Conservation (phyloP, 2,329 filamentous ascomycete genomes). For the Macrophomina phaseolina region DNA sequence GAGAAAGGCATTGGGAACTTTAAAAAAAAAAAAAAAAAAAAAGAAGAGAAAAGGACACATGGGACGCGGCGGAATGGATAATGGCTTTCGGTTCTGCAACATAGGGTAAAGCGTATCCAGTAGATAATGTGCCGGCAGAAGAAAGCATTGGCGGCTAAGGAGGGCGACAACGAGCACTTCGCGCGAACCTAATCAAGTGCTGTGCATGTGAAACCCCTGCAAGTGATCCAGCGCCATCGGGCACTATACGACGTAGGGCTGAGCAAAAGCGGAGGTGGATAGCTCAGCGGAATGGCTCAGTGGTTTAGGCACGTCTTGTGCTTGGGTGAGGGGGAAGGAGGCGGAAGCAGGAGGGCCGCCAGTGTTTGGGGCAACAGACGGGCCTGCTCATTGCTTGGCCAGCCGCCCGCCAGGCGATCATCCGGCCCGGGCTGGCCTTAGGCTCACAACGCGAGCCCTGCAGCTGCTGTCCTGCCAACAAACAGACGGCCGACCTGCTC, state of each 20-base stretch:
- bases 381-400: conserved; percentile 7
- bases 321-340: not conserved
- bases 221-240: conserved; percentile 5
- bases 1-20: conserved; percentile 9
- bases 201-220: conserved; percentile 1
- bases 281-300: not conserved
- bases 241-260: conserved; percentile 1
- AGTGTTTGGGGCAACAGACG: not conserved
- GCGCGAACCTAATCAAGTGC: not conserved
- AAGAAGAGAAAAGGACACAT: not conserved
- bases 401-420: conserved; percentile 6
- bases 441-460: conserved; percentile 2
- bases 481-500: conserved; percentile 12
- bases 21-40: not conserved
- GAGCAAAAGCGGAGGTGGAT: not conserved
- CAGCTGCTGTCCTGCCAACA: conserved; percentile 20
- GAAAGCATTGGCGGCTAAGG: not conserved
- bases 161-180: not conserved
- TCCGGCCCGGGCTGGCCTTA: conserved; percentile 3
- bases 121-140: not conserved
- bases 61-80: not conserved
- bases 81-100: not conserved
- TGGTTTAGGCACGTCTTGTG: not conserved
- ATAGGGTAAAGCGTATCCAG: not conserved
- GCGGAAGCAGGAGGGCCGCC: not conserved